Conservation (phyloP, 1,284 basidiomycete species). For the Fomitopsis pinicola region DNA sequence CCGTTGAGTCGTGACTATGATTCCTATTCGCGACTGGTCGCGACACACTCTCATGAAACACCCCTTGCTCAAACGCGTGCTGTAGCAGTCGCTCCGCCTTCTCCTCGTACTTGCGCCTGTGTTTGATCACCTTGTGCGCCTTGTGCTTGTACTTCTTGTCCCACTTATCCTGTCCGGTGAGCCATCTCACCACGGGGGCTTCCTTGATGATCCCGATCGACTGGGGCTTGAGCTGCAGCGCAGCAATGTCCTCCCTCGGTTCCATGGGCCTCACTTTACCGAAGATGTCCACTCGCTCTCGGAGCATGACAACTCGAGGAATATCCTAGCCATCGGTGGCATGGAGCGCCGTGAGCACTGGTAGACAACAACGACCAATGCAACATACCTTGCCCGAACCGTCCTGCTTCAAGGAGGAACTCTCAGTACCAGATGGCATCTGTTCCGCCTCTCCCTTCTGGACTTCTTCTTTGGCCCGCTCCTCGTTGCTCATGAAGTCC, state of each 20-base stretch:
- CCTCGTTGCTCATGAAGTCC: slow-evolving; percentile 30
- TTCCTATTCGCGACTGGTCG: slow-evolving; percentile 3
- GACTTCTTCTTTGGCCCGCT: slow-evolving; percentile 22
- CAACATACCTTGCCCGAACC: slow-evolving; percentile 1
- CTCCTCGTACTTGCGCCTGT: slow-evolving; percentile 35
- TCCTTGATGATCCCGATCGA: slow-evolving; percentile 71
- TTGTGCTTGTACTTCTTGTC: slow-evolving; percentile 44
- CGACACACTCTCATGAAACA: slow-evolving; percentile 25
- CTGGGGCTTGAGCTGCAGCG: slow-evolving; percentile 54
- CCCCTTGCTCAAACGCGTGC: slow-evolving; percentile 44
- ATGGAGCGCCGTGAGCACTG: not conserved
- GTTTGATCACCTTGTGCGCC: slow-evolving; percentile 37
- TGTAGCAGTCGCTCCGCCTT: slow-evolving; percentile 39
- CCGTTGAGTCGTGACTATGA: slow-evolving; percentile 7
- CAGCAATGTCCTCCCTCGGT: slow-evolving; percentile 58
- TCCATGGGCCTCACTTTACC: slow-evolving; percentile 83
- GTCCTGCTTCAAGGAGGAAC: not conserved
- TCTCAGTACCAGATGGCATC: slow-evolving; percentile 2
- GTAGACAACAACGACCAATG: too few relatives aligned
- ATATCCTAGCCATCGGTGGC: slow-evolving; percentile 20
- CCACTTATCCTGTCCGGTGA: slow-evolving; percentile 54
- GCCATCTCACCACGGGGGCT: slow-evolving; percentile 52
- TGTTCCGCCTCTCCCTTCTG: slow-evolving; percentile 17
- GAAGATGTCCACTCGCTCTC: slow-evolving; percentile 81
- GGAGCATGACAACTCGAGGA: slow-evolving; percentile 53